Evolutionary conservation across 768 basidiomycete species (phyloP), one percentile per base, ranked within the genome.

Genomic region (Kwoniella botswanensis): DNA sequence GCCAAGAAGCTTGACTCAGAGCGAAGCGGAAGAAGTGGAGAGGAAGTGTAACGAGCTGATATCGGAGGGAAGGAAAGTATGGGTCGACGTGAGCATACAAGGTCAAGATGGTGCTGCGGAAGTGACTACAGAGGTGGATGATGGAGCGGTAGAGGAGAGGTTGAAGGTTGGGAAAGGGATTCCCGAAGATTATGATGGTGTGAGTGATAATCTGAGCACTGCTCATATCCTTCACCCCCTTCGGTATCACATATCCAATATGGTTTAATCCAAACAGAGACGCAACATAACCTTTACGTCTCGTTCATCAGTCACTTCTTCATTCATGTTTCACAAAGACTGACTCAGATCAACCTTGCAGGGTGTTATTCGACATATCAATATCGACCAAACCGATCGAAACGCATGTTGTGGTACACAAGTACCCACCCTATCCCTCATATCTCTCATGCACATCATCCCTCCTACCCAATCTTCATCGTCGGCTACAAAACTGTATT

Each of bases 371-470:
- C 86, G 94, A n/a, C 89, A 91, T 11, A 88, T 94, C 42, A 86
- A 91, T 29, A 95, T 97, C 63, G 91, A 93, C 63, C 89, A 89
- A 13, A 85, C 93, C 4, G 93, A 94, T 81, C 87, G 90, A 35
- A 74, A 75, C 71, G 78, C 74, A 46, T 73, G 58, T 64, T 83
- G 82, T 67, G 80, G 79, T 6, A 80, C 79, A 24, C 81, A 79
- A 73, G 63, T 74, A 18, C 81, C 74, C 50, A 60, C 57, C 54
- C 71, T 79, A 2, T 75, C 46, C 70, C 91, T 90, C 65, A 93
- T 93, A 82, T 92, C 91, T 67, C 91, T 92, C 12, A 93, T 93
- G 17, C 94, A 97, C 82, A 86, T 91, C 64, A 91, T 93, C 6
- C 89, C 89, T 63, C 87, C 94, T 60, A 92, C 41, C 89, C 92